phyloP scores from a whole-genome alignment of 306 rosid species.

The Lagenaria siceraria region DNA sequence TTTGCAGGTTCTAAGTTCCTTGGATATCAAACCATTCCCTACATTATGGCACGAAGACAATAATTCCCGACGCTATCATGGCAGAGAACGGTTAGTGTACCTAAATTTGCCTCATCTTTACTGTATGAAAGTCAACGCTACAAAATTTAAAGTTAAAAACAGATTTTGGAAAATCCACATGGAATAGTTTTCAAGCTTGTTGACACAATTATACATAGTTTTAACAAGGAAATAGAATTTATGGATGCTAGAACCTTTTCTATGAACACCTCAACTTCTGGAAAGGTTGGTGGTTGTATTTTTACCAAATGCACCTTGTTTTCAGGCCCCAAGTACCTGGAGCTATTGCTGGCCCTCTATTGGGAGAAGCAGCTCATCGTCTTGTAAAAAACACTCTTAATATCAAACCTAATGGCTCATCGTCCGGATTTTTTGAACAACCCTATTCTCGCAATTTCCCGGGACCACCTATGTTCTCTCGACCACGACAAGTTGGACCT shows the following conservation, averaged over 20 bases:
- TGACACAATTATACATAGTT: neutral
- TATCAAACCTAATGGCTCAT: constrained; percentile 29
- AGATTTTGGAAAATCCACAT: neutral
- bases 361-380: constrained; percentile 97
- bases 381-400: constrained; percentile 78
- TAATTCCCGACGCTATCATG: constrained; percentile 46
- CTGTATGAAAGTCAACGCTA: neutral
- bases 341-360: constrained; percentile 65
- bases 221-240: neutral
- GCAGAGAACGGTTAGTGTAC: constrained; percentile 65
- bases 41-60: constrained; percentile 86
- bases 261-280: neutral
- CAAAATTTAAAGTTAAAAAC: neutral
- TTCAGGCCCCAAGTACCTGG: constrained; percentile 74
- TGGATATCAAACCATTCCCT: constrained; percentile 73
- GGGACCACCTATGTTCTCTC: constrained; percentile 29
- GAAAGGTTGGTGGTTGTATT: neutral
- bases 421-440: constrained; percentile 52
- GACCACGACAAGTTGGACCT: constrained; percentile 49
- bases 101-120: constrained; percentile 2
- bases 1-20: constrained; percentile 59
- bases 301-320: neutral
- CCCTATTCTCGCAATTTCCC: constrained; percentile 18
- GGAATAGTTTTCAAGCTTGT: neutral
- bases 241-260: neutral